Percentiles rank a stretch among this genome's conserved stretches.
phyloP scores from a whole-genome alignment of 2,329 filamentous ascomycete genomes.

The Exophiala xenobiotica region DNA sequence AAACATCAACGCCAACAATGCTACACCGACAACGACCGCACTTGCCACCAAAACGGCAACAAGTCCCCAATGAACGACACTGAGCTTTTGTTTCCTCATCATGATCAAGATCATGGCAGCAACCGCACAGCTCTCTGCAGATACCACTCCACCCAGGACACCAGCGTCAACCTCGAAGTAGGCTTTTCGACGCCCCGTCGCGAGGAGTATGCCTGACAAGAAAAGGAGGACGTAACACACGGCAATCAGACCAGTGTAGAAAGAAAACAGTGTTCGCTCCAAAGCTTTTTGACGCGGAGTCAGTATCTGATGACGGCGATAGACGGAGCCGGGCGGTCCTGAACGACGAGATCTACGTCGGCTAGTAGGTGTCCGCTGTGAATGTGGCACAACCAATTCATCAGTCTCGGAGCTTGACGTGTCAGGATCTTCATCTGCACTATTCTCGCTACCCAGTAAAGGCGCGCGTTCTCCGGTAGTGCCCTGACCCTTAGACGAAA shows the following conservation, averaged over 20 bases:
- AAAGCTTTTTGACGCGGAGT: conserved; percentile 43
- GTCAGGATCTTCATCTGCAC: conserved; percentile 13
- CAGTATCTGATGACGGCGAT: conserved; percentile 14
- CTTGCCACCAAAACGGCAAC: conserved; percentile 9
- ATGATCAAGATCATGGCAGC: conserved; percentile 21
- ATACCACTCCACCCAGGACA: conserved; percentile 67
- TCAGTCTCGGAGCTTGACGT: conserved; percentile 27
- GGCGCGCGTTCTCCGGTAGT: conserved; percentile 7
- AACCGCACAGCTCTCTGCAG: conserved; percentile 43
- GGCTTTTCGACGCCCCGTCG: conserved; percentile 66
- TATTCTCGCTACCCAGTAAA: conserved; percentile 9
- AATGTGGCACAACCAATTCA: conserved; percentile 4
- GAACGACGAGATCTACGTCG: neutral
- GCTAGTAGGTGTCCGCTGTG: neutral
- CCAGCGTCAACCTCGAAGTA: conserved; percentile 71
- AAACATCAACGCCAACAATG: conserved; percentile 17
- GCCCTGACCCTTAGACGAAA: neutral
- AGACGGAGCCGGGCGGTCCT: neutral
- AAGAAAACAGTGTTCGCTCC: conserved; percentile 57
- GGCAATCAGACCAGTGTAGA: conserved; percentile 55
- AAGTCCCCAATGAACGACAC: conserved; percentile 23
- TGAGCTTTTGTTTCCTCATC: conserved; percentile 21
- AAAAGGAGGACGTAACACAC: conserved; percentile 63
- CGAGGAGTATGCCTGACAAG: conserved; percentile 64
- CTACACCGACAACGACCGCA: conserved; percentile 18